Evolutionary conservation across 345 rosid genomes (phyloP).

Genomic region (Geranium brycei): DNA sequence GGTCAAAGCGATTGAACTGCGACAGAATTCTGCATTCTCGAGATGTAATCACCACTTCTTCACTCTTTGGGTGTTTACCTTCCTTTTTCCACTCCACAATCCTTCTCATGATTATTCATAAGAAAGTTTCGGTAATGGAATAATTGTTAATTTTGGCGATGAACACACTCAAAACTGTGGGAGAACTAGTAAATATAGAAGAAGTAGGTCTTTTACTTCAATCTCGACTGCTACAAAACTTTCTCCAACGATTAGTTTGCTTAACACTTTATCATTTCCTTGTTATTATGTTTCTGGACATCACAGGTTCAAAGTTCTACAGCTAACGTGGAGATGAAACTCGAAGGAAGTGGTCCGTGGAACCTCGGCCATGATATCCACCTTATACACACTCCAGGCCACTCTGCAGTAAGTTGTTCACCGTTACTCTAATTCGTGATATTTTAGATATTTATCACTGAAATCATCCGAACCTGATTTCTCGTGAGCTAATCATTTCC

Average conservation of each 20-base stretch:
- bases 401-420: conserved; percentile 32
- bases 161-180: too few species aligned
- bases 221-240: background rate
- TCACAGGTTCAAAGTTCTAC: conserved; percentile 33
- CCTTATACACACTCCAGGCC: conserved; percentile 54
- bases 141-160: too few species aligned
- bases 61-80: background rate
- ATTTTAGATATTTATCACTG: background rate
- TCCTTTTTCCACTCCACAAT: too few species aligned
- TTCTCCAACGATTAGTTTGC: background rate
- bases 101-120: too few species aligned
- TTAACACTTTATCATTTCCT: background rate
- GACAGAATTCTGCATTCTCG: conserved; percentile 41
- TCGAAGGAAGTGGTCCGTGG: conserved; percentile 61
- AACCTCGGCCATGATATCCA: conserved; percentile 27
- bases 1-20: conserved; percentile 39
- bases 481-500: background rate
- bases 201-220: background rate
- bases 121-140: too few species aligned
- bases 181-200: too few species aligned
- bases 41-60: conserved; percentile 24
- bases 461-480: background rate
- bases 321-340: conserved; percentile 42
- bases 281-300: background rate
- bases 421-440: background rate